Evolutionary conservation across 2,329 filamentous ascomycete species (phyloP).

Genomic region (Sordariomycetes sp.): DNA sequence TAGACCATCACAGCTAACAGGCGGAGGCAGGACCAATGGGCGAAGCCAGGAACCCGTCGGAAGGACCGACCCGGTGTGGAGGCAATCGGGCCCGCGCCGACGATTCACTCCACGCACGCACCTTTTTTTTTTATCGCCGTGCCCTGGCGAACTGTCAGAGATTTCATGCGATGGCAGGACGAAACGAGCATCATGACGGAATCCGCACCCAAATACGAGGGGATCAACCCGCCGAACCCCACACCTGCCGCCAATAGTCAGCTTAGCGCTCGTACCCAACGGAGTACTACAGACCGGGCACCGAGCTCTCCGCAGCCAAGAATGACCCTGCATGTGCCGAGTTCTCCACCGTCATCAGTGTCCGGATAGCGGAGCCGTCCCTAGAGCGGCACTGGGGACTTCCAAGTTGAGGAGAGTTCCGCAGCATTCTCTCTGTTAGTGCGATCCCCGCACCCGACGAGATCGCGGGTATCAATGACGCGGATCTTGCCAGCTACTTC

Average conservation of each 20-base stretch:
- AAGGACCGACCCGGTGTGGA: no score
- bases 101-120: no score
- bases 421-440: background rate
- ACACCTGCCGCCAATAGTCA: background rate
- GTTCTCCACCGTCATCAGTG: background rate
- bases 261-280: background rate
- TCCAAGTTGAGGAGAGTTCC: no score
- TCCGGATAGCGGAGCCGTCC: background rate
- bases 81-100: no score
- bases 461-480: background rate
- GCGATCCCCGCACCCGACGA: background rate
- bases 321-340: background rate
- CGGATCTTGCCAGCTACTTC: background rate
- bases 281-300: background rate
- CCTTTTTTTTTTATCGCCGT: no score
- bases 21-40: no score
- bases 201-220: background rate
- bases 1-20: no score
- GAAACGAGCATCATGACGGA: no score
- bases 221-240: background rate
- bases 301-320: background rate
- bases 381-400: no score
- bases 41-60: no score
- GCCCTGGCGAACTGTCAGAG: no score
- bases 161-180: no score